Conservation (phyloP, 2,329 filamentous ascomycete genomes). For the Beauveria bassiana region DNA sequence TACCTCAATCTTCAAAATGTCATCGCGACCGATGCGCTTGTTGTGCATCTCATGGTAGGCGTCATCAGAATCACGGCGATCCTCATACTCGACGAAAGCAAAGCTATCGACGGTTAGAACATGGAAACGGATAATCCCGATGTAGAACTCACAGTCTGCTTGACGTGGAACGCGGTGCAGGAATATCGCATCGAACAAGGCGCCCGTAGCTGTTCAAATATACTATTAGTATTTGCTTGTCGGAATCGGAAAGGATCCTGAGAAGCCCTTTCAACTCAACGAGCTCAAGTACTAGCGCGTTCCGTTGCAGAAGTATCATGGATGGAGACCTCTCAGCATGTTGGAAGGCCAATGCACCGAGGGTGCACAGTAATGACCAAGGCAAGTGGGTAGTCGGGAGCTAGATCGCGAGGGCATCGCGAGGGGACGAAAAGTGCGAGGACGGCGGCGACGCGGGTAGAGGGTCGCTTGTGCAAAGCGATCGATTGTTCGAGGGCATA, state of each 20-base stretch:
- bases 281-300: slow-evolving; percentile 2
- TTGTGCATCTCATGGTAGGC: slow-evolving; percentile 99
- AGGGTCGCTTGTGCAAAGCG: slow-evolving; percentile 29
- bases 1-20: slow-evolving; percentile 96
- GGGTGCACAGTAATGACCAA: background rate
- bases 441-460: slow-evolving; percentile 16
- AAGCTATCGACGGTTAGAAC: slow-evolving; percentile 48
- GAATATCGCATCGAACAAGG: slow-evolving; percentile 96
- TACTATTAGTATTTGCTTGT: slow-evolving; percentile 39
- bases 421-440: background rate
- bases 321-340: background rate
- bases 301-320: slow-evolving; percentile 3
- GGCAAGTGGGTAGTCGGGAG: background rate
- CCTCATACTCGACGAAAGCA: slow-evolving; percentile 98
- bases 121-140: background rate
- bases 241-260: background rate
- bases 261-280: slow-evolving; percentile 5
- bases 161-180: slow-evolving; percentile 84
- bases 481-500: slow-evolving; percentile 23
- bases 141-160: slow-evolving; percentile 80
- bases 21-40: slow-evolving; percentile 93
- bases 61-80: slow-evolving; percentile 94
- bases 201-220: slow-evolving; percentile 71
- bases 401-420: slow-evolving; percentile 1
- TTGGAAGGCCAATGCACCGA: background rate